Evolutionary conservation across 805 yeast genomes (phyloP).

Genomic region (Barnettozyma sp.): DNA sequence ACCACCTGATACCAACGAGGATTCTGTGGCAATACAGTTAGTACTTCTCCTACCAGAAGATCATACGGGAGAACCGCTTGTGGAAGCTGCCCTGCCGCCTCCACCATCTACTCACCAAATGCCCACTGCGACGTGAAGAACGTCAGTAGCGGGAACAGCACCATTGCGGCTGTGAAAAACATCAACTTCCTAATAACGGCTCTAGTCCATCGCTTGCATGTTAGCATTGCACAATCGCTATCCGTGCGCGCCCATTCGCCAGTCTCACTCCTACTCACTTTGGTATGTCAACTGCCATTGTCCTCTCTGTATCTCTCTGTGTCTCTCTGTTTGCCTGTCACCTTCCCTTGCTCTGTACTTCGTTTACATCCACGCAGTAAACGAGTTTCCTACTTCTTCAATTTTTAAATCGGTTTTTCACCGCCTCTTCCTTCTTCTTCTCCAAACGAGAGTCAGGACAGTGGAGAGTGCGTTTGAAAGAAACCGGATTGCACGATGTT

Average conservation of each 20-base stretch:
- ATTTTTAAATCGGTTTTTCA: no score
- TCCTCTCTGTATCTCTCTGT: neutral
- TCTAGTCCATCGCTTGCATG: slow-evolving; percentile 32
- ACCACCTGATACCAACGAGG: slow-evolving; percentile 68
- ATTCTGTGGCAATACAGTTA: slow-evolving; percentile 25
- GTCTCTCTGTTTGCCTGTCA: no score
- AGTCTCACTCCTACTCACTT: slow-evolving; percentile 13
- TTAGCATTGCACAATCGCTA: slow-evolving; percentile 2
- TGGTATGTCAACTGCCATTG: slow-evolving; percentile 25
- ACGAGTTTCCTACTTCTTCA: no score
- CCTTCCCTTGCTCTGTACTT: no score
- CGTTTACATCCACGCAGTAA: no score
- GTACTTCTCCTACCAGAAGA: slow-evolving; percentile 26
- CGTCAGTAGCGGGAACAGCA: slow-evolving; percentile 53
- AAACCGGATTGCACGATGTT: no score
- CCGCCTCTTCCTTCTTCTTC: no score
- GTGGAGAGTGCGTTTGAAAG: no score
- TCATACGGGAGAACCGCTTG: no score
- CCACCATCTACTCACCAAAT: slow-evolving; percentile 19
- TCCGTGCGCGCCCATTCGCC: no score
- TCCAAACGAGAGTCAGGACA: no score
- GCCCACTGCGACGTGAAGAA: slow-evolving; percentile 50
- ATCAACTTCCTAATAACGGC: slow-evolving; percentile 61
- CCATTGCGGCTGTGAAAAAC: slow-evolving; percentile 73
- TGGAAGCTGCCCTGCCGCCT: no score